Evolutionary conservation across 2,329 filamentous ascomycete genomes (phyloP), one percentile per base, ranked within the genome.

Genomic region (Paraphaeosphaeria sporulosa): DNA sequence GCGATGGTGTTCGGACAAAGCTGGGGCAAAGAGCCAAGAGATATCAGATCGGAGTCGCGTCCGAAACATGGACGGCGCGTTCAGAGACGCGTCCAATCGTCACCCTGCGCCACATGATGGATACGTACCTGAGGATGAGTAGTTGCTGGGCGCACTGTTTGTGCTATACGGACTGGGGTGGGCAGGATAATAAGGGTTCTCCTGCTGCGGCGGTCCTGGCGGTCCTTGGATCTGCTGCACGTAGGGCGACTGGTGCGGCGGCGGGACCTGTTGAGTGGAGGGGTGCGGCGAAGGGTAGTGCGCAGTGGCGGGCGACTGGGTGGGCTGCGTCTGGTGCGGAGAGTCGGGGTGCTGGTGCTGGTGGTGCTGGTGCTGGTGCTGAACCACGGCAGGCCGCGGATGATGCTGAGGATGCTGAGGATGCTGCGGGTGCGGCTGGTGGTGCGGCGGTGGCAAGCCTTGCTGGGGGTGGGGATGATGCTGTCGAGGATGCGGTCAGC

Each of bases 141-240:
- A 97, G 81, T 91, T 91, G 80, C 90, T 91, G 57, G 90, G 89
- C 62, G 90, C 87, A 81, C 90, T 92, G 68, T 91, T 89, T 57
- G 92, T 90, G 80, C 90, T 93, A 82, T 96, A 96, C 12, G 92
- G 87, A 76, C 89, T 92, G 64, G 91, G 87, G 75, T 95, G 91
- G 60, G 90, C 87, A 74, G 90, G 88, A 79, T 94, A 96, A 71
- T 86, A 88, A 48, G 88, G 85, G 55, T 91, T 81, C 69, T 96
- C 91, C 72, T 88, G 87, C 52, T 85, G 80, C 73, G 85, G 84
- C 72, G 89, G 89, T 47, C 85, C 84, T 72, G 82, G 86, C 59
- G 84, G 82, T 25, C 86, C 83, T 76, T 89, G 88, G 66, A 85
- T 84, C 59, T 88, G 83, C 65, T 88, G 85, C 65, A 90, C 87